Base-by-base conservation (phyloP, 1,284 basidiomycete species). In the Pseudozyma thailandica region DNA sequence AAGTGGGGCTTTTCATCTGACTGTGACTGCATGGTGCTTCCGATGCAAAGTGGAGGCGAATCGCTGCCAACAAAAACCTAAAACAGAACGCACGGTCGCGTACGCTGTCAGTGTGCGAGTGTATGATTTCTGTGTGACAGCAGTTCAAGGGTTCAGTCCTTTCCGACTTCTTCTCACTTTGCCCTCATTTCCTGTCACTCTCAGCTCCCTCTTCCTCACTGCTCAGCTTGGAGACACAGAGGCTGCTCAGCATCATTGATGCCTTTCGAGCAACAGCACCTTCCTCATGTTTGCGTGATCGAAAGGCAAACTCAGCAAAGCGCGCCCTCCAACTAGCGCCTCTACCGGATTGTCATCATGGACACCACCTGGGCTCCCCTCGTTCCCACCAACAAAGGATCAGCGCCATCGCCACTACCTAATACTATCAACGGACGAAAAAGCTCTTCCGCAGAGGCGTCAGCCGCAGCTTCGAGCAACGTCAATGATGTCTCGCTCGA, bases 291-390 rank as follows among this genome's bases (percentile, higher is more conserved):
- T 20, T 21, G 9, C 38, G 6, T 23, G 13, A 21, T 21, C 38
- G 13, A 21, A 6, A 7, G 13, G 38, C 35, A 38, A 21, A 8
- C 18, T 6, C 8, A 41, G n/a, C 6, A 6, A 41, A 23, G 18
- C 18, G 7, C 9, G 21, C 30, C n/a, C 6, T 35, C n/a, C 33
- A n/a, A 16, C 13, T 16, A 16, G 8, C 6, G 38, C 38, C 38
- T n/a, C 7, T 23, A 41, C 38, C 6, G n/a, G 10, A 20, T 35
- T 35, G 13, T 7, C 55, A 50, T 35, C 35, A 72, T 72, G 69
- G 69, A 72, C 51, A 55, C 45, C 21, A 66, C 46, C 21, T 72
- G 69, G 69, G 69, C 69, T 15, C 69, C 69, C 18, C 69, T 72
- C 6, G 62, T 66, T n/a, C 69, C 69, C 1, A 66, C 68, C 3